Conservation (phyloP, 495 filamentous ascomycete genomes). For the Penicillium canariense region DNA sequence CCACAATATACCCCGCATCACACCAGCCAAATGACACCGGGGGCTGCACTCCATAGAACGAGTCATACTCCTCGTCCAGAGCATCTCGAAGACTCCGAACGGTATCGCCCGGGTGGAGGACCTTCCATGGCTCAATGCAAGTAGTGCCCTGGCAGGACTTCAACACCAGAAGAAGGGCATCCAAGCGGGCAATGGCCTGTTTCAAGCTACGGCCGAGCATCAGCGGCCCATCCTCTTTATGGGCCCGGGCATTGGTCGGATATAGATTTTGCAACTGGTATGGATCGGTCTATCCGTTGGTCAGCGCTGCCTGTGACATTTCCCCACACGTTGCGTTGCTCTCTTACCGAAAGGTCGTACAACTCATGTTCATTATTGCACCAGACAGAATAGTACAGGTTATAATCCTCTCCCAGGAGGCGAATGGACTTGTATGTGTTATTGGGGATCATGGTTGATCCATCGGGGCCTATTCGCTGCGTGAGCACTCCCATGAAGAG, state of each 20-base stretch:
- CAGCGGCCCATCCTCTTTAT: slow-evolving; percentile 5
- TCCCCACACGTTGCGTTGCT: too few species aligned
- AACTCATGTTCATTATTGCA: slow-evolving; percentile 64
- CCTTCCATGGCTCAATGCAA: slow-evolving; percentile 58
- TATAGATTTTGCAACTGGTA: slow-evolving; percentile 61
- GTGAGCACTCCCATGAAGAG: neutral
- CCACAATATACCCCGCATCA: slow-evolving; percentile 58
- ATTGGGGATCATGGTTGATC: slow-evolving; percentile 33
- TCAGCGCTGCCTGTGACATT: neutral
- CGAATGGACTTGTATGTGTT: slow-evolving; percentile 67
- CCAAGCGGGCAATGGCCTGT: slow-evolving; percentile 50
- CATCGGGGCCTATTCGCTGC: slow-evolving; percentile 19
- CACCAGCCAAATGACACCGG: slow-evolving; percentile 55
- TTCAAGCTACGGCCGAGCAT: slow-evolving; percentile 47
- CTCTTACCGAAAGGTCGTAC: slow-evolving; percentile 56
- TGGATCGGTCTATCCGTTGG: slow-evolving; percentile 49
- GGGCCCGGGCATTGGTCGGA: slow-evolving; percentile 17
- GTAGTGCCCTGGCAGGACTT: slow-evolving; percentile 60
- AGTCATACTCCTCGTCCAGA: slow-evolving; percentile 50
- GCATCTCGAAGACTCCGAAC: slow-evolving; percentile 38
- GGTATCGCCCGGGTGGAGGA: slow-evolving; percentile 52
- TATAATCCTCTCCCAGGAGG: slow-evolving; percentile 51
- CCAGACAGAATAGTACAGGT: slow-evolving; percentile 65
- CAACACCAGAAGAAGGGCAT: slow-evolving; percentile 60
- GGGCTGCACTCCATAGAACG: slow-evolving; percentile 53